Evolutionary conservation across 495 filamentous ascomycete species (phyloP).

Genomic region (Penicillium pancosmium): DNA sequence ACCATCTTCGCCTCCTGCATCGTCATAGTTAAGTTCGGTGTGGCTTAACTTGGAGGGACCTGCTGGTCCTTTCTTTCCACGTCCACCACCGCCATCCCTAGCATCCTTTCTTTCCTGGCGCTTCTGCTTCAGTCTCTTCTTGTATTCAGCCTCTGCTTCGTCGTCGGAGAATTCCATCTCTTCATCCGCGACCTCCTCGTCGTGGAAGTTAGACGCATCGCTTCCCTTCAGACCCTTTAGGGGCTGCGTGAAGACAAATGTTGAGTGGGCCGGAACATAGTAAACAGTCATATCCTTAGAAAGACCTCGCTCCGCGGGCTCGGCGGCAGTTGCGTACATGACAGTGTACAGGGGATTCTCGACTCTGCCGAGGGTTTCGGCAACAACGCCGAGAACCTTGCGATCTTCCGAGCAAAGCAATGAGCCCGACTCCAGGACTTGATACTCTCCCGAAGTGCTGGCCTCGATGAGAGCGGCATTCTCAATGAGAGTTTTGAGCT

Average conservation of each 20-base stretch:
- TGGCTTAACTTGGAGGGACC: conserved; percentile 45
- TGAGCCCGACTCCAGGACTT: conserved; percentile 80
- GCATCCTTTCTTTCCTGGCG: conserved; percentile 51
- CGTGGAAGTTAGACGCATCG: conserved; percentile 90
- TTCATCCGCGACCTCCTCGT: conserved; percentile 84
- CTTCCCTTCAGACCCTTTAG: conserved; percentile 78
- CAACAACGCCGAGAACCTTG: conserved; percentile 72
- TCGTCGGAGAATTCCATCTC: conserved; percentile 96
- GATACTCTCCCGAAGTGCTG: conserved; percentile 74
- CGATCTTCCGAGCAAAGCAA: conserved; percentile 80
- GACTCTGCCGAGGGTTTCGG: conserved; percentile 81
- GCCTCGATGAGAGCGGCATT: conserved; percentile 79
- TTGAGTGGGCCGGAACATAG: conserved; percentile 75
- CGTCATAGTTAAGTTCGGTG: conserved; percentile 58
- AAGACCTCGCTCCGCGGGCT: conserved; percentile 68
- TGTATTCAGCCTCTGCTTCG: conserved; percentile 86
- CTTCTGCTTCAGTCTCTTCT: conserved; percentile 66
- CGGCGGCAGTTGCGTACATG: conserved; percentile 63
- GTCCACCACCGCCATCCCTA: conserved; percentile 35
- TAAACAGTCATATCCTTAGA: conserved; percentile 66
- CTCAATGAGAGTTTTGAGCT: conserved; percentile 72
- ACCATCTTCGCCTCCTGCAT: conserved; percentile 51
- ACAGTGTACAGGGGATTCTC: conserved; percentile 81
- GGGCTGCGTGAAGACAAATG: conserved; percentile 80
- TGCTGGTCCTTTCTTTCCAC: conserved; percentile 35